Percentiles rank a stretch among this genome's conserved stretches.
Conservation (phyloP, 306 rosid species). For the Malus orientalis region DNA sequence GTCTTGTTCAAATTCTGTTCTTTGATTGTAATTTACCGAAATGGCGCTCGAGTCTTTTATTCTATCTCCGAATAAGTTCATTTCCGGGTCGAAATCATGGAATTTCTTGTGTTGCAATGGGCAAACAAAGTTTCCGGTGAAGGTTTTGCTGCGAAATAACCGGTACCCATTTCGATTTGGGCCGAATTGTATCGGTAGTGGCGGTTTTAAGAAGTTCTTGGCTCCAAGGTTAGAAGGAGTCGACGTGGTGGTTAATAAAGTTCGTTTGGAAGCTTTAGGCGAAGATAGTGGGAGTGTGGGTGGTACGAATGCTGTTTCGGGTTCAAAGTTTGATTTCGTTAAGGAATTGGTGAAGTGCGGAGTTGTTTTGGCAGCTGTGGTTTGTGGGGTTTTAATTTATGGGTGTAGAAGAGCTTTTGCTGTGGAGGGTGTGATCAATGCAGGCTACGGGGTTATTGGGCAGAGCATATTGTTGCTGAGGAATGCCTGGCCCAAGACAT, state of each 20-base stretch:
- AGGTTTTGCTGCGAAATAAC: slow-evolving; percentile 22
- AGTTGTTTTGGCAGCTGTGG: slow-evolving; percentile 53
- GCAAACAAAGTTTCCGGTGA: slow-evolving; percentile 23
- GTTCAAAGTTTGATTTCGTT: slow-evolving; percentile 29
- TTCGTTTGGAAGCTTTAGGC: slow-evolving; percentile 34
- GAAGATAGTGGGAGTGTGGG: slow-evolving; percentile 22
- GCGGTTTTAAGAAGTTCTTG: slow-evolving; percentile 17
- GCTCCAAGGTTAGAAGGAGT: slow-evolving; percentile 3
- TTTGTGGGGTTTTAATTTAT: slow-evolving; percentile 57
- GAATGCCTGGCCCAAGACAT: slow-evolving; percentile 77
- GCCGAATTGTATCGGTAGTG: slow-evolving; percentile 13
- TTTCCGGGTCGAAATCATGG: slow-evolving; percentile 17
- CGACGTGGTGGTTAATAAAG: slow-evolving; percentile 21
- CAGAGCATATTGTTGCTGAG: slow-evolving; percentile 61
- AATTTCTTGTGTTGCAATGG: slow-evolving; percentile 18
- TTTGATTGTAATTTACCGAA: neutral
- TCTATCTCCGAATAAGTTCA: slow-evolving; percentile 14
- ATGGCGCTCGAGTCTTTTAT: slow-evolving; percentile 39
- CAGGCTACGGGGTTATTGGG: slow-evolving; percentile 63
- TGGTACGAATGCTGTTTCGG: slow-evolving; percentile 20
- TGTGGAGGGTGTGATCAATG: slow-evolving; percentile 52
- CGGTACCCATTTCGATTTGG: slow-evolving; percentile 20
- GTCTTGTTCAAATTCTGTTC: neutral
- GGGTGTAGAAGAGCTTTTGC: slow-evolving; percentile 62
- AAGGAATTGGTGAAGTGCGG: slow-evolving; percentile 44